A percentile compares a stretch with the other conserved stretches of the same genome.
Evolutionary conservation across 768 basidiomycete species (phyloP).

Genomic region (Boletus vinaceobasis): DNA sequence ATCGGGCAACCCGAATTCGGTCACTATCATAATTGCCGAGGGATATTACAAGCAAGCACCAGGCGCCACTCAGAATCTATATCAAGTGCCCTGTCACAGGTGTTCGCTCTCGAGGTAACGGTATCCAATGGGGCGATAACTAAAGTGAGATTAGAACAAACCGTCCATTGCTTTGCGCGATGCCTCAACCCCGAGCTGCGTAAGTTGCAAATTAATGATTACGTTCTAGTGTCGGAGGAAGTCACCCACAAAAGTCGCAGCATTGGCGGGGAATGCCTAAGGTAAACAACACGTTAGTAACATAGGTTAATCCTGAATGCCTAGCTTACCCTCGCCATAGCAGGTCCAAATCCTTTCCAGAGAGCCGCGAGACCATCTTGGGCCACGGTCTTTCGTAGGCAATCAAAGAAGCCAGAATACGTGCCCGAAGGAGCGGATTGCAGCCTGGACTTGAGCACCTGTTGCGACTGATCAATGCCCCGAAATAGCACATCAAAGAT

Average conservation of each 20-base stretch:
- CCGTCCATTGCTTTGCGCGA: slow-evolving; percentile 80
- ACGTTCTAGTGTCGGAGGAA: background rate
- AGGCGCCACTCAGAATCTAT: slow-evolving; percentile 1
- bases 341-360: slow-evolving; percentile 98
- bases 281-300: background rate
- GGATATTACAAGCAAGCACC: background rate
- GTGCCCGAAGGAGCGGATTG: slow-evolving; percentile 97
- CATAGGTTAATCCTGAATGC: background rate
- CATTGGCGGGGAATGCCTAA: slow-evolving; percentile 96
- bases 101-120: slow-evolving; percentile 3
- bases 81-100: slow-evolving; percentile 2
- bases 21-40: background rate
- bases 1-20: background rate
- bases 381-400: slow-evolving; percentile 87
- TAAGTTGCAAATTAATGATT: background rate
- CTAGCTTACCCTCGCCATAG: slow-evolving; percentile 79
- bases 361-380: slow-evolving; percentile 82
- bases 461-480: slow-evolving; percentile 10
- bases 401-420: slow-evolving; percentile 94
- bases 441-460: slow-evolving; percentile 94
- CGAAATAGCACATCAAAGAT: background rate
- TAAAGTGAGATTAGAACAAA: slow-evolving; percentile 40
- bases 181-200: slow-evolving; percentile 86
- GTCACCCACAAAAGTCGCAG: slow-evolving; percentile 80
- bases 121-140: background rate